These are phyloP conservation scores for Lasiodiplodia sp. DNA, from an alignment of 2,329 filamentous ascomycete genomes.

Conservation along the genomic window DNA sequence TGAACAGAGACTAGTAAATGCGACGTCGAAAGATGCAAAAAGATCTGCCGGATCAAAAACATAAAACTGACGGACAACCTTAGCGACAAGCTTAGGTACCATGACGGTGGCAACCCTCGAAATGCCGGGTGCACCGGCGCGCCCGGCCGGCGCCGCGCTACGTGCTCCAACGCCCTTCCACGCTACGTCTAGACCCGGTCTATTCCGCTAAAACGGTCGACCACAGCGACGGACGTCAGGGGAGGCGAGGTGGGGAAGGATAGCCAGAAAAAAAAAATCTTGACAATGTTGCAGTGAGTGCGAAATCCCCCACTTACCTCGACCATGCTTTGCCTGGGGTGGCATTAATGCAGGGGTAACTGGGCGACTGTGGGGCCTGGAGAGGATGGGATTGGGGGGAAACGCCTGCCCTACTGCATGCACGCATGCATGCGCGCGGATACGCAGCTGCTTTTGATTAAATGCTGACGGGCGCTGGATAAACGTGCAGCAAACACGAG, in stretches of 20 bases:
- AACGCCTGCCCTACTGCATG: background rate
- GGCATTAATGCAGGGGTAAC: background rate
- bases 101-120: background rate
- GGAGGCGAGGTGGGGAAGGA: background rate
- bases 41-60: background rate
- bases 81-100: background rate
- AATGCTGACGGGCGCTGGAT: slow-evolving; percentile 27
- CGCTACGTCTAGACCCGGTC: background rate
- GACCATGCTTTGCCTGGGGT: background rate
- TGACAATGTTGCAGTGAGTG: background rate
- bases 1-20: background rate
- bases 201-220: background rate
- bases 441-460: slow-evolving; percentile 5
- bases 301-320: background rate
- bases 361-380: background rate
- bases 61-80: background rate
- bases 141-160: background rate
- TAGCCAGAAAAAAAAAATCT: background rate
- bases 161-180: background rate
- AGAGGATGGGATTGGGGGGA: background rate
- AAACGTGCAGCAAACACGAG: slow-evolving; percentile 18
- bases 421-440: background rate
- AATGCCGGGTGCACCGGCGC: background rate
- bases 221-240: background rate
- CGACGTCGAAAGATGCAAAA: slow-evolving; percentile 1